A percentile compares a stretch with the other conserved stretches of the same genome.
These are phyloP conservation scores for Tetracentron sinense DNA, from an alignment of 164 flowering plant genomes.

Conservation along the genomic window DNA sequence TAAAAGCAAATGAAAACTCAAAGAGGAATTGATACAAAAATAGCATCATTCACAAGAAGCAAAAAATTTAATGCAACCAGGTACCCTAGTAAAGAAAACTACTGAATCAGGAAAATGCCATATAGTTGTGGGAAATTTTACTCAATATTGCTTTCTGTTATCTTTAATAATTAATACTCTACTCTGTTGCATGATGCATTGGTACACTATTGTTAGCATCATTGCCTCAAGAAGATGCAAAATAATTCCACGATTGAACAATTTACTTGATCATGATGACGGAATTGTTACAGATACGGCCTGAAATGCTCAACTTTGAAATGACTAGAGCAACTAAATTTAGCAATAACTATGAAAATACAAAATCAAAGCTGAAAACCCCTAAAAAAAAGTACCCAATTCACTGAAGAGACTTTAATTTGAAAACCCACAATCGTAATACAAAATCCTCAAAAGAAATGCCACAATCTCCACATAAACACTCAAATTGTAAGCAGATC, in stretches of 20 bases:
- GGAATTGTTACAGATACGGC: no score
- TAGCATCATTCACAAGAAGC: neutral
- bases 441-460: neutral
- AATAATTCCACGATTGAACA: neutral
- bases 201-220: no score
- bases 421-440: neutral
- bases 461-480: neutral
- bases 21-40: neutral
- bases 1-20: neutral
- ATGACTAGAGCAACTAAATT: neutral
- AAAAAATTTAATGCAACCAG: no score
- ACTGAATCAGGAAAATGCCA: neutral
- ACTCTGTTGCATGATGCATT: no score
- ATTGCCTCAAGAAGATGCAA: neutral
- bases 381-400: no score
- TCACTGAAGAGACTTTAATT: no score
- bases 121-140: neutral
- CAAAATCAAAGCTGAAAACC: neutral
- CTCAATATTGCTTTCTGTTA: no score
- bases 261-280: neutral
- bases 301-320: no score
- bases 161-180: no score
- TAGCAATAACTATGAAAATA: neutral
- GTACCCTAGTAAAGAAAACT: no score
- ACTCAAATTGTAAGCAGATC: neutral